These are phyloP conservation scores for Globisporangium solare DNA, from an alignment of 352 stramenopile species.

Conservation along the genomic window DNA sequence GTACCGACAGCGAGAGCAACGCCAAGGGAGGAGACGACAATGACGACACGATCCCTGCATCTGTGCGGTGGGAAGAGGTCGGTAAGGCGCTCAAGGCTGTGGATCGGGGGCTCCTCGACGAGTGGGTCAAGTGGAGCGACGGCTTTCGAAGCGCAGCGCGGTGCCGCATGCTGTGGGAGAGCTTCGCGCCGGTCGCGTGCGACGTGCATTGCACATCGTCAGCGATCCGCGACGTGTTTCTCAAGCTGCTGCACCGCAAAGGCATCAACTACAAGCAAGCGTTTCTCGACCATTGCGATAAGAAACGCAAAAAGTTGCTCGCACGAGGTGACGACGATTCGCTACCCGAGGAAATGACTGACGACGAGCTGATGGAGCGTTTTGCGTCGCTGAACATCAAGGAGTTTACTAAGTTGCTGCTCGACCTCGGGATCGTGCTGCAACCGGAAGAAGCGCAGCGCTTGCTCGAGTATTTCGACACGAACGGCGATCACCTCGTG, in stretches of 20 bases:
- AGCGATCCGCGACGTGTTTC: slow-evolving; percentile 82
- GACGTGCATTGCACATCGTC: slow-evolving; percentile 88
- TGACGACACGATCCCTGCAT: slow-evolving; percentile 23
- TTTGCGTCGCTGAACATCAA: slow-evolving; percentile 44
- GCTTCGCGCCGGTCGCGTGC: slow-evolving; percentile 76
- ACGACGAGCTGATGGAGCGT: slow-evolving; percentile 55
- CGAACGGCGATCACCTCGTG: slow-evolving; percentile 57
- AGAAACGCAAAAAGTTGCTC: slow-evolving; percentile 55
- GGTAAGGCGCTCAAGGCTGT: slow-evolving; percentile 87
- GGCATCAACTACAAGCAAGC: slow-evolving; percentile 82
- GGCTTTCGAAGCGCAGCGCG: slow-evolving; percentile 41
- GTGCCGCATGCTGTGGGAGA: slow-evolving; percentile 84
- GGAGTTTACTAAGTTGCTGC: slow-evolving; percentile 56
- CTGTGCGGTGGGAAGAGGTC: slow-evolving; percentile 71
- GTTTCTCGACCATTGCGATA: slow-evolving; percentile 64
- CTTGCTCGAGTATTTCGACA: slow-evolving; percentile 85
- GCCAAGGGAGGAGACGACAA: slow-evolving; percentile 19
- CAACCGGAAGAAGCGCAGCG: slow-evolving; percentile 73
- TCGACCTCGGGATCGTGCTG: slow-evolving; percentile 75
- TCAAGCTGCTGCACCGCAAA: slow-evolving; percentile 88
- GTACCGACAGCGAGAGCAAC: slow-evolving; percentile 13
- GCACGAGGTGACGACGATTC: slow-evolving; percentile 44
- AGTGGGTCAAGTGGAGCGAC: slow-evolving; percentile 83
- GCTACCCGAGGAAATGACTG: slow-evolving; percentile 53
- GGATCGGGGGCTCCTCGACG: slow-evolving; percentile 72